These are phyloP conservation scores for Aspergillus flavus DNA, from an alignment of 2,329 filamentous ascomycete species.

Conservation along the genomic window DNA sequence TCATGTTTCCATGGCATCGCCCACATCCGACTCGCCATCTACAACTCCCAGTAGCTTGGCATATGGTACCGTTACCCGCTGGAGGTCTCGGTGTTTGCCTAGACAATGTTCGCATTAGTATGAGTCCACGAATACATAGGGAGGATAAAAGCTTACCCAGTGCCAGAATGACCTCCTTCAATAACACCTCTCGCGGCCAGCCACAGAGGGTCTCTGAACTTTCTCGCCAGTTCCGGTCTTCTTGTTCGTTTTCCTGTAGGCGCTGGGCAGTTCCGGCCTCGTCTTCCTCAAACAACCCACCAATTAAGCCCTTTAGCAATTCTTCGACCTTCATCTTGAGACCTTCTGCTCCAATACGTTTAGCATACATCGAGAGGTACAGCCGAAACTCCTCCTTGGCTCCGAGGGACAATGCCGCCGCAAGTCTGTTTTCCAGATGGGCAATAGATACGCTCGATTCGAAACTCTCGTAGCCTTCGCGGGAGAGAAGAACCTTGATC, in stretches of 20 bases:
- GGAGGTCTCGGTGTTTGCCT: slow-evolving; percentile 85
- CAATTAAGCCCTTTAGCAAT: slow-evolving; percentile 77
- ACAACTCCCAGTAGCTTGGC: slow-evolving; percentile 72
- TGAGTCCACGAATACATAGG: slow-evolving; percentile 8
- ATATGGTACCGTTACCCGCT: slow-evolving; percentile 93
- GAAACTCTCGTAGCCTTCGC: slow-evolving; percentile 88
- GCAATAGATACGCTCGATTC: slow-evolving; percentile 91
- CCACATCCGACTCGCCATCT: slow-evolving; percentile 34
- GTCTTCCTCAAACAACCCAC: slow-evolving; percentile 65
- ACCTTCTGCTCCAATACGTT: slow-evolving; percentile 88
- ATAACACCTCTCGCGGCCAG: slow-evolving; percentile 82
- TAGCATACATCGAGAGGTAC: slow-evolving; percentile 98
- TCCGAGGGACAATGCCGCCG: slow-evolving; percentile 80
- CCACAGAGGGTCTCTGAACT: slow-evolving; percentile 75
- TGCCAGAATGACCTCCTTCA: slow-evolving; percentile 90
- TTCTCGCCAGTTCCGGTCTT: slow-evolving; percentile 49
- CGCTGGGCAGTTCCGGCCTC: slow-evolving; percentile 43
- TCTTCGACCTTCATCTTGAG: slow-evolving; percentile 89
- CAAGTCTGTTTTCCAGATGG: slow-evolving; percentile 91
- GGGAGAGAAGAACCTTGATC: slow-evolving; percentile 83
- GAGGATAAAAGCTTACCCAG: slow-evolving; percentile 66
- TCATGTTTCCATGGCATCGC: slow-evolving; percentile 42
- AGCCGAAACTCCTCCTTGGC: slow-evolving; percentile 90
- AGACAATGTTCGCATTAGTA: slow-evolving; percentile 55
- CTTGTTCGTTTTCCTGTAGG: slow-evolving; percentile 37